These are phyloP conservation scores for Fusarium sp. DNA, from an alignment of 2,329 filamentous ascomycete species.

Conservation along the genomic window DNA sequence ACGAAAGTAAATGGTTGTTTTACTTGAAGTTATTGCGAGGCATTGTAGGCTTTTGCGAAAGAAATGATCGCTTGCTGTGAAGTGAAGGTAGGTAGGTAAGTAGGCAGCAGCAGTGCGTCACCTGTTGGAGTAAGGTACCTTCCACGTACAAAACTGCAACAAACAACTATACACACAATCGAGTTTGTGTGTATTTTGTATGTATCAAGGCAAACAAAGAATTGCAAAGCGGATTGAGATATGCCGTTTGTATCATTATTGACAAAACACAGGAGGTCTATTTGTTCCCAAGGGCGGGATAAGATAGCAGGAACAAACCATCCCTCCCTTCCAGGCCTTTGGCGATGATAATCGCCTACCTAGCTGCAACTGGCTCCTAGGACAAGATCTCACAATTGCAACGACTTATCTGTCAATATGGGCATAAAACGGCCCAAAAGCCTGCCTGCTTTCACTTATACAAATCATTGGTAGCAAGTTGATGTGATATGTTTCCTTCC, in stretches of 20 bases:
- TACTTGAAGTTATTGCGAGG: not conserved
- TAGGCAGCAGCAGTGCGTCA: slow-evolving; percentile 35
- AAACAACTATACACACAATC: not conserved
- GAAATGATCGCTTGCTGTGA: slow-evolving; percentile 9
- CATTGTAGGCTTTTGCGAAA: not conserved
- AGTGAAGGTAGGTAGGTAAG: not conserved
- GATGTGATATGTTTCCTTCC: not conserved
- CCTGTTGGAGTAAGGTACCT: slow-evolving; percentile 4
- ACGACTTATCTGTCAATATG: not conserved
- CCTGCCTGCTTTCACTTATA: not conserved
- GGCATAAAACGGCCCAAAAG: not conserved
- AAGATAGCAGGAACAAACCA: not conserved
- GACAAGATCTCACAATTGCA: not conserved
- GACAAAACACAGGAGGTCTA: not conserved
- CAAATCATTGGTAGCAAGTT: not conserved
- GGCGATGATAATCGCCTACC: not conserved
- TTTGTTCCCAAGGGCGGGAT: not conserved
- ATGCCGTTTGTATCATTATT: not conserved
- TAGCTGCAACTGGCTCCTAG: not conserved
- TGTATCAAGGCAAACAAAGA: not conserved
- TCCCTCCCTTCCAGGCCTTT: not conserved
- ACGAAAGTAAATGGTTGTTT: not conserved
- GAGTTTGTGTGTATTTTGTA: not conserved
- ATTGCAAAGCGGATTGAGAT: not conserved
- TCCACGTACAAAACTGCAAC: not conserved